Percentiles rank a stretch among this genome's conserved stretches.
These are phyloP conservation scores for Halenospora varia DNA, from an alignment of 495 filamentous ascomycete genomes.

Conservation along the genomic window DNA sequence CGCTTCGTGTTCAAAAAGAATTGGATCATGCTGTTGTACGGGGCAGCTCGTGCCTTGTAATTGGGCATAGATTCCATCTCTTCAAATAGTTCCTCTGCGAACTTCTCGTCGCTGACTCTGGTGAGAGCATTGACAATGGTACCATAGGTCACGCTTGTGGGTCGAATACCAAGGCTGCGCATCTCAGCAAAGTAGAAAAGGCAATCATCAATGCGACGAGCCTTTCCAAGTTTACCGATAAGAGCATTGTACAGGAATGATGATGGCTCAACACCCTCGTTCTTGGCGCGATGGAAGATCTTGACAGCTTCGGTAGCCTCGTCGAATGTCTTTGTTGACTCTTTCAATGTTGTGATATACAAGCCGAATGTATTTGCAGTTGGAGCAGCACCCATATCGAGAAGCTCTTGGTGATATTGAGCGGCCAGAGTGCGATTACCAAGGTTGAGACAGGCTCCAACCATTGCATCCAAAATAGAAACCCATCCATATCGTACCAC, in stretches of 20 bases:
- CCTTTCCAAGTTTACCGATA: slow-evolving; percentile 97
- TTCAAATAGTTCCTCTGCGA: slow-evolving; percentile 95
- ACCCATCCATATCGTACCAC: slow-evolving; percentile 92
- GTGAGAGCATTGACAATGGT: slow-evolving; percentile 97
- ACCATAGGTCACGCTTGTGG: slow-evolving; percentile 95
- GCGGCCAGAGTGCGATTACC: slow-evolving; percentile 75
- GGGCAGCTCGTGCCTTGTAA: slow-evolving; percentile 94
- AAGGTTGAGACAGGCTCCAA: slow-evolving; percentile 82
- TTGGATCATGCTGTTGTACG: slow-evolving; percentile 99
- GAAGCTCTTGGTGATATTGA: slow-evolving; percentile 84
- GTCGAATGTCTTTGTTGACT: slow-evolving; percentile 94
- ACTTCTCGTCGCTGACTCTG: slow-evolving; percentile 94
- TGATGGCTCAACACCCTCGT: slow-evolving; percentile 91
- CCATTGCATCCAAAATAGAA: slow-evolving; percentile 92
- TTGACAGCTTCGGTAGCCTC: slow-evolving; percentile 95
- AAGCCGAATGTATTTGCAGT: slow-evolving; percentile 97
- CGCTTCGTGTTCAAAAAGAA: slow-evolving; percentile 98
- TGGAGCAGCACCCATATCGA: slow-evolving; percentile 81
- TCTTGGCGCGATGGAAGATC: slow-evolving; percentile 89
- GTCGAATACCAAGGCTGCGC: slow-evolving; percentile 86
- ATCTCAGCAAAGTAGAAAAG: slow-evolving; percentile 97
- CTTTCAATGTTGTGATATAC: slow-evolving; percentile 97
- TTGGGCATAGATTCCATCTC: slow-evolving; percentile 99
- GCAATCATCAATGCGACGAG: slow-evolving; percentile 94
- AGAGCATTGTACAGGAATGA: slow-evolving; percentile 98